Evolutionary conservation across 2,329 filamentous ascomycete genomes (phyloP).

Genomic region (Hypomyces rosellus): DNA sequence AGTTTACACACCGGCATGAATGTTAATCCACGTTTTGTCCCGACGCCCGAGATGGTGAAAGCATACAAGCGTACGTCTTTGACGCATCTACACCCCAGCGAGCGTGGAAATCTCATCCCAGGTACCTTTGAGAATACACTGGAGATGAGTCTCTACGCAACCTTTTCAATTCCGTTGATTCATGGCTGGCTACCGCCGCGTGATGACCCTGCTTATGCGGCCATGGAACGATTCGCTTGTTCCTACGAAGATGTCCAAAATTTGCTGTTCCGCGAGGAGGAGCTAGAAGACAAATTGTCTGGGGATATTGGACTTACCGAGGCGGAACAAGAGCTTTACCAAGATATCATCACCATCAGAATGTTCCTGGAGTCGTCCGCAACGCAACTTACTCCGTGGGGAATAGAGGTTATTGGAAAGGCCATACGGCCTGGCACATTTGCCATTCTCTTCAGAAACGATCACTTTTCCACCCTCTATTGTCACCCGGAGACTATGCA

Average conservation of each 20-base stretch:
- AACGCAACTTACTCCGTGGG: conserved; percentile 80
- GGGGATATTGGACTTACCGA: conserved; percentile 48
- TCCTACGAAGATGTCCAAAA: conserved; percentile 92
- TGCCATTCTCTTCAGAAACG: conserved; percentile 91
- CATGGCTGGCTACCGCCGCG: conserved; percentile 85
- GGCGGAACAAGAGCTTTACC: conserved; percentile 71
- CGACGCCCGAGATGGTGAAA: conserved; percentile 42
- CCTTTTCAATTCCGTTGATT: conserved; percentile 80
- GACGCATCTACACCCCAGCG: conserved; percentile 44
- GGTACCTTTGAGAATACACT: conserved; percentile 81
- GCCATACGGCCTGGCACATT: conserved; percentile 70
- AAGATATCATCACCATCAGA: conserved; percentile 80
- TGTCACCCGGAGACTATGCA: conserved; percentile 73
- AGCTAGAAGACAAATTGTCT: conserved; percentile 70
- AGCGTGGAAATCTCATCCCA: conserved; percentile 43
- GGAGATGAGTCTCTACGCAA: conserved; percentile 87
- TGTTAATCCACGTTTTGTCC: conserved; percentile 84
- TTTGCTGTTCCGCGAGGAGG: conserved; percentile 80
- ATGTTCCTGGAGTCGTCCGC: conserved; percentile 71
- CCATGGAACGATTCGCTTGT: conserved; percentile 66
- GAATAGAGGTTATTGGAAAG: conserved; percentile 66
- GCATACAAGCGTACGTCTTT: conserved; percentile 47
- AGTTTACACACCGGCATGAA: conserved; percentile 96
- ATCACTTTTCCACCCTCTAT: conserved; percentile 93
- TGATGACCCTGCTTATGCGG: conserved; percentile 58